These are phyloP conservation scores for Paecilomyces niveus DNA, from an alignment of 2,329 filamentous ascomycete species.

Conservation along the genomic window DNA sequence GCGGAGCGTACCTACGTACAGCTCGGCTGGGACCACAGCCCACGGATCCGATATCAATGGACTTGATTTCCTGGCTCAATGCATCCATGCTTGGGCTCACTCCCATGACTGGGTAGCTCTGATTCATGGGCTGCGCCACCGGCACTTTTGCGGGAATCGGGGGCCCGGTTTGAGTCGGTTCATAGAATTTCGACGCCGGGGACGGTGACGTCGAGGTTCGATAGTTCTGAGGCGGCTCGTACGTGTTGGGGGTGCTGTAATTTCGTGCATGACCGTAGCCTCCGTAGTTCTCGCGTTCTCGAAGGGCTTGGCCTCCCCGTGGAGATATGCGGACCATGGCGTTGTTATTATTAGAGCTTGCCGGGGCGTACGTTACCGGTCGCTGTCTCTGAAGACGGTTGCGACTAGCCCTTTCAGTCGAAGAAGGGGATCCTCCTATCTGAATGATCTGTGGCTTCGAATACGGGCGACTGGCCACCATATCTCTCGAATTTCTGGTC, in stretches of 20 bases:
- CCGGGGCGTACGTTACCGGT: conserved; percentile 7
- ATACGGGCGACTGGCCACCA: conserved; percentile 10
- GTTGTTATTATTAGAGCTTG: conserved; percentile 2
- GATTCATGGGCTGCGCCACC: conserved; percentile 22
- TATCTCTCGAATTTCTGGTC: conserved; percentile 7
- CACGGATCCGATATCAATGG: conserved; percentile 41
- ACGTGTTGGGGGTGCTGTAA: conserved; percentile 18
- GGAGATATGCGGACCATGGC: conserved; percentile 15
- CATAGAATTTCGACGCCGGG: conserved; percentile 23
- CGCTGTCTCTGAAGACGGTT: conserved; percentile 10
- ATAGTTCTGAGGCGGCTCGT: conserved; percentile 14
- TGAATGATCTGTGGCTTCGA: conserved; percentile 23
- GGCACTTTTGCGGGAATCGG: conserved; percentile 39
- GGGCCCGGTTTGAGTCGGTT: conserved; percentile 22
- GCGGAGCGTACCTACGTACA: conserved; percentile 25
- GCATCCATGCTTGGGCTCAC: conserved; percentile 36
- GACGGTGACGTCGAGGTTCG: conserved; percentile 24
- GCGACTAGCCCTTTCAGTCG: conserved; percentile 8
- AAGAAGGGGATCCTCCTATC: conserved; percentile 19
- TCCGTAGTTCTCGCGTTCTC: conserved; percentile 14
- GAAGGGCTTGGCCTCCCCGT: conserved; percentile 10
- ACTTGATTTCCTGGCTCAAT: conserved; percentile 51
- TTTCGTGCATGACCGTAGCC: conserved; percentile 12
- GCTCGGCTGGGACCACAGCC: conserved; percentile 23
- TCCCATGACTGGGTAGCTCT: conserved; percentile 22